phyloP scores from a whole-genome alignment of 805 yeast species.

The Schwanniomyces polymorphus region DNA sequence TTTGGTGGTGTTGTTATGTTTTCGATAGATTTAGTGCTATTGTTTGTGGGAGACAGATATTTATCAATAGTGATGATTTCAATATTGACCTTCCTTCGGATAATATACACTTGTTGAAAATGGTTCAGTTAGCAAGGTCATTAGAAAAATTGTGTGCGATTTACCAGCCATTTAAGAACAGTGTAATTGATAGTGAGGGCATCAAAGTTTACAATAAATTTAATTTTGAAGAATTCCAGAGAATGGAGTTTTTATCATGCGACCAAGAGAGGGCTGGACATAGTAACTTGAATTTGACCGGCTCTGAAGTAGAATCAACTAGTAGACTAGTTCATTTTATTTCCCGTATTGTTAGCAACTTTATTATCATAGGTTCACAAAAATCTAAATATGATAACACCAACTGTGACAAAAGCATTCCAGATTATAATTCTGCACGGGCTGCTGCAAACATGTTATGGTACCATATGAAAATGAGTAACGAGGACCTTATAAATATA shows the following conservation, averaged over 20 bases:
- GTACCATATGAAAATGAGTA: slow-evolving; percentile 19
- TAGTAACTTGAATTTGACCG: slow-evolving; percentile 13
- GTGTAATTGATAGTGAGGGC: slow-evolving; percentile 9
- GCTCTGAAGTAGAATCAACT: slow-evolving; percentile 1
- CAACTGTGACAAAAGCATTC: slow-evolving; percentile 17
- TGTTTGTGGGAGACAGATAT: slow-evolving; percentile 23
- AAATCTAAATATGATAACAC: slow-evolving; percentile 25
- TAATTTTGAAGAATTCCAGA: slow-evolving; percentile 24
- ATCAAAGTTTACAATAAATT: slow-evolving; percentile 16
- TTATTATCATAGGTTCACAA: slow-evolving; percentile 23
- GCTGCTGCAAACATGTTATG: slow-evolving; percentile 28
- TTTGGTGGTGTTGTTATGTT: slow-evolving; percentile 36
- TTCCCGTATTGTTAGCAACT: slow-evolving; percentile 27
- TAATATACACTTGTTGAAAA: slow-evolving; percentile 20
- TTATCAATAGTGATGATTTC: slow-evolving; percentile 31
- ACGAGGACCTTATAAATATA: slow-evolving; percentile 18
- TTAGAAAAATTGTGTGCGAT: slow-evolving; percentile 21
- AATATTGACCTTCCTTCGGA: slow-evolving; percentile 30
- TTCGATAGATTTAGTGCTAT: slow-evolving; percentile 33
- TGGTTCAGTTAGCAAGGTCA: slow-evolving; percentile 26
- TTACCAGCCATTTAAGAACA: slow-evolving; percentile 22
- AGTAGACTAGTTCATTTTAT: slow-evolving; percentile 17
- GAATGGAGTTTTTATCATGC: slow-evolving; percentile 25
- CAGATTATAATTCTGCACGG: slow-evolving; percentile 19
- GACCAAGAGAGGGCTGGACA: slow-evolving; percentile 14